Evolutionary conservation across 768 basidiomycete species (phyloP), one percentile per base, ranked within the genome.

Genomic region (Lactifluus hygrophoroides): DNA sequence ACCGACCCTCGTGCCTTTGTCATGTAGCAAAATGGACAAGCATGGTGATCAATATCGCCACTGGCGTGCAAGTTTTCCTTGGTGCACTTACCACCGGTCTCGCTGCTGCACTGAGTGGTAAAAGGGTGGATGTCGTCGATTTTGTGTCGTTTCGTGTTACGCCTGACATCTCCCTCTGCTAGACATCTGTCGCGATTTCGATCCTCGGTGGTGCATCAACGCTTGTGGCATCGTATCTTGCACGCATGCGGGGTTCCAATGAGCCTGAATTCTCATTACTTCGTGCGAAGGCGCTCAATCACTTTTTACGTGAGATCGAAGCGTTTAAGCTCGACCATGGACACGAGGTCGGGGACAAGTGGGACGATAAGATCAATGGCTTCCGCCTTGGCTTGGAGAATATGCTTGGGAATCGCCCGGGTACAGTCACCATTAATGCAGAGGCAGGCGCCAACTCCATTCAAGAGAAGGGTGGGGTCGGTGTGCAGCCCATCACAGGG

Each of bases 141-240:
- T 3, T 17, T 3, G 8, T 13, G 10, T 6, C 8, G 2, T 7
- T 16, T 19, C n/a, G n/a, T 44, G 11, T 14, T 8, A 40, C 19
- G 3, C 19, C 37, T 48, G 38, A 25, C 25, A 13, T 40, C 16
- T 30, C 34, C 32, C 28, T 6, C n/a, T n/a, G n/a, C n/a, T 2
- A 76, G 74, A 69, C 71, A 0, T 73, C 73, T 21, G 60, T 79
- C 27, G 69, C 70, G 16, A 74, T 74, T 17, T 65, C 77, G 3
- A 44, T 77, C 35, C 69, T 80, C 35, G 78, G 88, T 32, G 86
- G 82, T n/a, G 56, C 85, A 11, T 69, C 86, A 3, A 90, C 87
- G 0, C 21, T 88, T 19, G 77, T 84, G 14, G 86, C 87, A 17
- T 84, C 86, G 2, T 89, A 85, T 68, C 75, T 90, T 25, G 88